These are phyloP conservation scores for Globisporangium acanthophoron DNA, from an alignment of 352 stramenopile species.

Conservation along the genomic window DNA sequence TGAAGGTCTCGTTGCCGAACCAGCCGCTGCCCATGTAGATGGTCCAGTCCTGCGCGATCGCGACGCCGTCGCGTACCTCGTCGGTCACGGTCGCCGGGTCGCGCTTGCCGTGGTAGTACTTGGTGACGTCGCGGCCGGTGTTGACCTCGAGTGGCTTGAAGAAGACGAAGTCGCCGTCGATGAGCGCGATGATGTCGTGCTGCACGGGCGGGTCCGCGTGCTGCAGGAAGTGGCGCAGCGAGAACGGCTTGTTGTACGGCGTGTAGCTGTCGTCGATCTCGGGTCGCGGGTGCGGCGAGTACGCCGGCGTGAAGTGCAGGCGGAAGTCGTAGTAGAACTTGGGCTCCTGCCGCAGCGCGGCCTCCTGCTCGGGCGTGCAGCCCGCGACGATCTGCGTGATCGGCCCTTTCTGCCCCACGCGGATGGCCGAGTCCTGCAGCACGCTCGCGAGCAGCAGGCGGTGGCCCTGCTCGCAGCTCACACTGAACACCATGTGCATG, in stretches of 20 bases:
- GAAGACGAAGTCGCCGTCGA: conserved; percentile 16
- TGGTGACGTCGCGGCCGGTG: conserved; percentile 28
- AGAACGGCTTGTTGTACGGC: conserved; percentile 25
- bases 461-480: conserved; percentile 19
- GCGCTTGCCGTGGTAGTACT: conserved; percentile 33
- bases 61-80: conserved; percentile 29
- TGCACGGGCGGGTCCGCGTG: conserved; percentile 18
- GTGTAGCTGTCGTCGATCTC: conserved; percentile 18
- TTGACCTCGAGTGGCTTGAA: conserved; percentile 24
- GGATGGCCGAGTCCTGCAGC: conserved; percentile 18
- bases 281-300: conserved; percentile 12
- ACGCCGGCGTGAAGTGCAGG: conserved; percentile 20
- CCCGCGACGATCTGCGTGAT: conserved; percentile 29
- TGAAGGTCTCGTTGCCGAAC: conserved; percentile 20
- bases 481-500: conserved; percentile 25
- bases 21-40: conserved; percentile 35
- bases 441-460: conserved; percentile 15
- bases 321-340: conserved; percentile 23
- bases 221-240: conserved; percentile 21
- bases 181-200: conserved; percentile 18
- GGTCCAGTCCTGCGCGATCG: conserved; percentile 45
- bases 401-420: conserved; percentile 17
- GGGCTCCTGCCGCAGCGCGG: conserved; percentile 8
- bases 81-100: conserved; percentile 29
- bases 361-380: conserved; percentile 11